Evolutionary conservation across 2,329 filamentous ascomycete species (phyloP), one percentile per base, ranked within the genome.

Genomic region (Colletotrichum sp.): DNA sequence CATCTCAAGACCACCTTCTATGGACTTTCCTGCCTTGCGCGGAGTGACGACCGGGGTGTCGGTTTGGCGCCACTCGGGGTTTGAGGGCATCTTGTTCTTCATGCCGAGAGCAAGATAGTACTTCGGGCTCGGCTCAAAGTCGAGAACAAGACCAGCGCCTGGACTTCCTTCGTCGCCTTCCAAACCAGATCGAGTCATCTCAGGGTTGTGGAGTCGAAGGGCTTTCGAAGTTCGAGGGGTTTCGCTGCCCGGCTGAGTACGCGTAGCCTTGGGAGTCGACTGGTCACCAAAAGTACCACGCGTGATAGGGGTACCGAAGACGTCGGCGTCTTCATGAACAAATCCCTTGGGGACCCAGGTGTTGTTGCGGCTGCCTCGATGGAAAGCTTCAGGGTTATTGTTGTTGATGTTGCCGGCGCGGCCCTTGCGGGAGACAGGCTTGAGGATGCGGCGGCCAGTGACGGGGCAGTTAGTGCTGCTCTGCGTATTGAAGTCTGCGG

Each of bases 51-150:
- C 16, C 38, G 13, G 34, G 43, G 24, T 48, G 13, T 67, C 36
- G 10, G 18, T 12, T 16, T 34, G 21, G 13, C 13, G 21, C 28
- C 43, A 62, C 8, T 21, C 24, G 8, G 61, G 12, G 3, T 55
- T 30, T 26, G 32, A 56, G 24, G n/a, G 7, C 18, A 60, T 56
- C 15, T 43, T 73, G 18, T 18, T 18, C 16, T 68, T 67, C 15
- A 64, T 58, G 18, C 43, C 34, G 21, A 60, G 73, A 32, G 62
- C 65, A 30, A 76, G n/a, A 21, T 65, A 64, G 58, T 61, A n/a
- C 48, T 76, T 66, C n/a, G 70, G 70, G 43, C 43, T 69, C 10
- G 58, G 26, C 10, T 73, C 65, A 28, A 73, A 73, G 52, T 65
- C 34, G 64, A 60, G 48, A 18, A 15, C 21, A 8, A 30, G 64